Conservation (phyloP, 768 basidiomycete genomes). For the Calocera cornea region DNA sequence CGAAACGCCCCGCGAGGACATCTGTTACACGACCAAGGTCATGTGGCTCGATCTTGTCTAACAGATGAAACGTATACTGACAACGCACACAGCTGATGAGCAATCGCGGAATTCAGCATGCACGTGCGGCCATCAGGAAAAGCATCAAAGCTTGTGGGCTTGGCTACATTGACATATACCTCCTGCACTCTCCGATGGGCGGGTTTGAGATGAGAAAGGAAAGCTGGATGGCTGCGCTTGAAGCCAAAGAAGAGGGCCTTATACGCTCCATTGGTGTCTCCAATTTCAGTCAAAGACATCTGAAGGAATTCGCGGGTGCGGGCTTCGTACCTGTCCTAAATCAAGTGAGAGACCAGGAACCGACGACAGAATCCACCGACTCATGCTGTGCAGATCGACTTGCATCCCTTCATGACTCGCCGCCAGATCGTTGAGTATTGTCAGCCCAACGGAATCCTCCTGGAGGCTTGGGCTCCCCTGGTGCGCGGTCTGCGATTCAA, state of each 20-base stretch:
- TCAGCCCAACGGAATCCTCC: slow-evolving; percentile 36
- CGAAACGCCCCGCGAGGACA: slow-evolving; percentile 39
- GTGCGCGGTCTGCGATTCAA: slow-evolving; percentile 52
- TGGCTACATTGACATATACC: slow-evolving; percentile 52
- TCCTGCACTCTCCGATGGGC: slow-evolving; percentile 55
- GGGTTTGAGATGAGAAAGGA: slow-evolving; percentile 42
- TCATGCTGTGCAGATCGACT: slow-evolving; percentile 23
- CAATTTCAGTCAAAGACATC: slow-evolving; percentile 45
- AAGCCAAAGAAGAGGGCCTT: slow-evolving; percentile 46
- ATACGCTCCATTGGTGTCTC: slow-evolving; percentile 53
- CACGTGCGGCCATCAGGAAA: not conserved
- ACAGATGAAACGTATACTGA: slow-evolving; percentile 37
- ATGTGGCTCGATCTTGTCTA: slow-evolving; percentile 38
- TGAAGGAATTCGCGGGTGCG: slow-evolving; percentile 38
- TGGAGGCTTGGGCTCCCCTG: slow-evolving; percentile 60
- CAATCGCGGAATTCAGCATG: slow-evolving; percentile 29
- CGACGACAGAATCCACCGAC: slow-evolving; percentile 7
- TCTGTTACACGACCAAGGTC: slow-evolving; percentile 63
- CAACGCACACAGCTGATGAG: slow-evolving; percentile 37
- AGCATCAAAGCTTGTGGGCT: not conserved
- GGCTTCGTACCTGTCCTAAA: slow-evolving; percentile 45
- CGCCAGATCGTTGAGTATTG: slow-evolving; percentile 48
- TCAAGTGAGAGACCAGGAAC: slow-evolving; percentile 31
- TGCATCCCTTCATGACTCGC: slow-evolving; percentile 60
- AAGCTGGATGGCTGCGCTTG: slow-evolving; percentile 52